These are phyloP conservation scores for Endocarpon pusillum DNA, from an alignment of 495 filamentous ascomycete species.

Conservation along the genomic window DNA sequence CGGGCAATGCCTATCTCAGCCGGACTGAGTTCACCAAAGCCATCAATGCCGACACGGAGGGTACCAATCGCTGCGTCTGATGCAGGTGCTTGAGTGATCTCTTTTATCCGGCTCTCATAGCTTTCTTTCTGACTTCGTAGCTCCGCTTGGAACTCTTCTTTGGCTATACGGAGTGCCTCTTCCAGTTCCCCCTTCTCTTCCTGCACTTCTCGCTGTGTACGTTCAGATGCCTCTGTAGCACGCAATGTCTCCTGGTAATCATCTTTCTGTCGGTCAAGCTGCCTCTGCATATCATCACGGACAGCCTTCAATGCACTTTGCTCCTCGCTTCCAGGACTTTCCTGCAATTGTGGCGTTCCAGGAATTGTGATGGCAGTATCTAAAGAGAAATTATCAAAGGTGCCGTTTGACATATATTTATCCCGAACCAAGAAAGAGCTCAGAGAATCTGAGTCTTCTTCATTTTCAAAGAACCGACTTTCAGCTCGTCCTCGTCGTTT, in stretches of 20 bases:
- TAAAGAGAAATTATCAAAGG: conserved; percentile 88
- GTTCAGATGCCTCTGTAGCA: conserved; percentile 51
- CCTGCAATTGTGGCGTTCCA: conserved; percentile 65
- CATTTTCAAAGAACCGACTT: conserved; percentile 39
- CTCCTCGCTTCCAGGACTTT: conserved; percentile 48
- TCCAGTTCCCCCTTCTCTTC: conserved; percentile 81
- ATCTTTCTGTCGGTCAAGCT: conserved; percentile 69
- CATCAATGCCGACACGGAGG: conserved; percentile 30
- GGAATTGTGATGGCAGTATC: conserved; percentile 91
- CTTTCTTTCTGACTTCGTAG: conserved; percentile 56
- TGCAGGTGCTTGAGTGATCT: conserved; percentile 33
- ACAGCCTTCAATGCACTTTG: conserved; percentile 55
- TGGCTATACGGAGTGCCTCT: conserved; percentile 55
- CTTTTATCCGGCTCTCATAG: conserved; percentile 52
- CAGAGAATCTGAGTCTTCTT: conserved; percentile 80
- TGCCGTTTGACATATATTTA: conserved; percentile 92
- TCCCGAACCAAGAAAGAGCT: conserved; percentile 78
- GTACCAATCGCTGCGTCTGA: too few relatives aligned
- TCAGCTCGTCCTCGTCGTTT: conserved; percentile 54
- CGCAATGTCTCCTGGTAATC: conserved; percentile 70
- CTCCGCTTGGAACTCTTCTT: conserved; percentile 73
- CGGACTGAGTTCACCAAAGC: conserved; percentile 42
- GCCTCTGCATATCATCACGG: conserved; percentile 72
- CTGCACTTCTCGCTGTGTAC: conserved; percentile 68
- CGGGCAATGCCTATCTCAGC: conserved; percentile 54